A percentile compares a stretch with the other conserved stretches of the same genome.
Evolutionary conservation across 2,329 filamentous ascomycete species (phyloP).

Genomic region (Zasmidium cellare): DNA sequence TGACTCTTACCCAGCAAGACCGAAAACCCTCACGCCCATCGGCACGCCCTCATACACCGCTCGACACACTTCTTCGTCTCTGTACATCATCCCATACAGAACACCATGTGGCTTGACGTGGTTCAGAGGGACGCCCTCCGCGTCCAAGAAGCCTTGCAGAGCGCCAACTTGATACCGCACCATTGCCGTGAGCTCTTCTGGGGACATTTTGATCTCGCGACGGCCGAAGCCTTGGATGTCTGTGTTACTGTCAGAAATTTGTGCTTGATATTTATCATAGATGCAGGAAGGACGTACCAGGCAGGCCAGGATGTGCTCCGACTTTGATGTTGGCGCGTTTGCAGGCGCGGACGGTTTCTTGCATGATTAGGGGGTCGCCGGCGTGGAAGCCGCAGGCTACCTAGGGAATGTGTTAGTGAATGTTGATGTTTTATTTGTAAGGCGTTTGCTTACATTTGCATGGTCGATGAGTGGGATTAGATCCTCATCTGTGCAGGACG

Average conservation of each 20-base stretch:
- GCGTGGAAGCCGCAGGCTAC: conserved; percentile 37
- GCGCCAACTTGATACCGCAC: conserved; percentile 65
- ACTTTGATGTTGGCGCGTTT: conserved; percentile 58
- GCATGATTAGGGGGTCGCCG: conserved; percentile 65
- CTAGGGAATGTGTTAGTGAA: background rate
- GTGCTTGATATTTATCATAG: too few species aligned
- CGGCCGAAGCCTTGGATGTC: conserved; percentile 66
- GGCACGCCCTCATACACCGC: conserved; percentile 57
- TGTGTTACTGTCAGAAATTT: too few species aligned
- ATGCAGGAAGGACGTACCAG: too few species aligned
- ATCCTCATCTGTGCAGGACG: conserved; percentile 51
- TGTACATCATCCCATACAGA: conserved; percentile 57
- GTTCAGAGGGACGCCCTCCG: conserved; percentile 56
- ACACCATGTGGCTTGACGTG: conserved; percentile 60
- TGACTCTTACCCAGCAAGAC: conserved; percentile 46
- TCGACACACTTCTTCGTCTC: conserved; percentile 52
- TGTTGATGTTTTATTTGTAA: background rate
- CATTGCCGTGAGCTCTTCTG: conserved; percentile 43
- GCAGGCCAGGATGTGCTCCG: conserved; percentile 63
- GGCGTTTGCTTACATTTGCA: conserved; percentile 46
- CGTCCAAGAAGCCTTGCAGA: conserved; percentile 59
- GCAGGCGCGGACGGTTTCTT: conserved; percentile 58
- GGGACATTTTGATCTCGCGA: conserved; percentile 59
- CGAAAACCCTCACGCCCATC: conserved; percentile 53
- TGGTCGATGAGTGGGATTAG: conserved; percentile 62